Evolutionary conservation across 2,329 filamentous ascomycete species (phyloP).

Genomic region (Tolypocladium inflatum): DNA sequence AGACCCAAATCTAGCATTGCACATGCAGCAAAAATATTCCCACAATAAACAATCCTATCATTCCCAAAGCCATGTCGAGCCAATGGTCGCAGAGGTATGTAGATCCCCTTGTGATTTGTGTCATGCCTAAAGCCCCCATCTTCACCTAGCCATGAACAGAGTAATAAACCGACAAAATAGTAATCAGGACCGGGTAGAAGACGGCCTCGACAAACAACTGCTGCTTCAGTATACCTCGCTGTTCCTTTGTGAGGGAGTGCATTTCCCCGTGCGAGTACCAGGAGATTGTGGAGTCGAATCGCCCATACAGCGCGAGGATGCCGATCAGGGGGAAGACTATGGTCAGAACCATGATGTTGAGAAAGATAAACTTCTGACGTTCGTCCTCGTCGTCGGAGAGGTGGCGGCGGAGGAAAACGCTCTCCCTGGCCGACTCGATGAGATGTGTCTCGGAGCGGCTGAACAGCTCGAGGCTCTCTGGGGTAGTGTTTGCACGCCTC

Average conservation of each 20-base stretch:
- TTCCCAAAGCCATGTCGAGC: neutral
- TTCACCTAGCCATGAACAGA: constrained; percentile 8
- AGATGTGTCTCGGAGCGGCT: constrained; percentile 18
- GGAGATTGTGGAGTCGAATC: constrained; percentile 33
- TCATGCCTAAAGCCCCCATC: neutral
- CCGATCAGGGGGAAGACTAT: constrained; percentile 37
- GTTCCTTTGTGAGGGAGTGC: constrained; percentile 22
- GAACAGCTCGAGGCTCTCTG: constrained; percentile 13
- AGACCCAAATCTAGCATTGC: neutral
- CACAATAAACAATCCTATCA: neutral
- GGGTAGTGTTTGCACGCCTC: constrained; percentile 2
- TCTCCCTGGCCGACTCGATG: constrained; percentile 19
- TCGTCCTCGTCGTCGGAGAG: constrained; percentile 15
- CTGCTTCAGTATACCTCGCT: constrained; percentile 19
- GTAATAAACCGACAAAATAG: constrained; percentile 20
- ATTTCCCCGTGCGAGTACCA: constrained; percentile 41
- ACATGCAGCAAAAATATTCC: neutral
- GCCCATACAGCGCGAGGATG: constrained; percentile 32
- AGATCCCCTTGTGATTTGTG: neutral
- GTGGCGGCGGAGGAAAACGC: constrained; percentile 18
- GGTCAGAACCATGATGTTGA: constrained; percentile 25
- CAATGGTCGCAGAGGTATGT: neutral
- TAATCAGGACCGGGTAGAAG: constrained; percentile 20
- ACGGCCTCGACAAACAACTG: constrained; percentile 28
- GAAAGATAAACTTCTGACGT: constrained; percentile 27